phyloP scores from a whole-genome alignment of 441 rosid species.

The Pelargonium myrrhifolium region DNA sequence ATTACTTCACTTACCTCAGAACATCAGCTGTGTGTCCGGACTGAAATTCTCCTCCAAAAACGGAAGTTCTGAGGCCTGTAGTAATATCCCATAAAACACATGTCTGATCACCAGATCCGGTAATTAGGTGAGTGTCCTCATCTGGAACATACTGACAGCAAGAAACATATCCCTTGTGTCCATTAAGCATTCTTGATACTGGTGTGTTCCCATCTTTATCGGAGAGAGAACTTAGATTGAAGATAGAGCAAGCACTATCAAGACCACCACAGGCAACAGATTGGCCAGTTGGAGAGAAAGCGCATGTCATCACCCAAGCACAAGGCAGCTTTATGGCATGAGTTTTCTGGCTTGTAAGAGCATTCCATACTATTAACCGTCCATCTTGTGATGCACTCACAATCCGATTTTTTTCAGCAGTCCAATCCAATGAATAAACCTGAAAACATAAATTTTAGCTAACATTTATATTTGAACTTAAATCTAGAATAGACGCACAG shows the following conservation, averaged over 20 bases:
- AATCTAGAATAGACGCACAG: background rate
- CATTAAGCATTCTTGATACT: slow-evolving; percentile 70
- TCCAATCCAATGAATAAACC: slow-evolving; percentile 95
- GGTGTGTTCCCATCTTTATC: slow-evolving; percentile 82
- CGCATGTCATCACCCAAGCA: slow-evolving; percentile 98
- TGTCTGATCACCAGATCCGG: slow-evolving; percentile 87
- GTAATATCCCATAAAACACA: slow-evolving; percentile 91
- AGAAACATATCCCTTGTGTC: slow-evolving; percentile 87
- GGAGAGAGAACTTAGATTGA: slow-evolving; percentile 70
- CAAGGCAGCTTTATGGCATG: slow-evolving; percentile 93
- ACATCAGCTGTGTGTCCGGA: slow-evolving; percentile 96
- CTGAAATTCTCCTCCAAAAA: slow-evolving; percentile 95
- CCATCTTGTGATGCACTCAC: slow-evolving; percentile 98
- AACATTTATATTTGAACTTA: background rate
- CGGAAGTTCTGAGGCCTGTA: slow-evolving; percentile 86
- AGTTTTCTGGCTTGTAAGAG: slow-evolving; percentile 90
- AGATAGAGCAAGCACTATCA: slow-evolving; percentile 84
- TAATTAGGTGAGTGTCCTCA: slow-evolving; percentile 74
- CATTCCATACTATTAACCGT: slow-evolving; percentile 88
- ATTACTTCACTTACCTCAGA: slow-evolving; percentile 44
- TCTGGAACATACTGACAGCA: slow-evolving; percentile 91
- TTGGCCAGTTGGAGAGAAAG: slow-evolving; percentile 87
- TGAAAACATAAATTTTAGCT: slow-evolving; percentile 15
- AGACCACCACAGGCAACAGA: slow-evolving; percentile 97
- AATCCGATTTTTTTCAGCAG: slow-evolving; percentile 70